Conservation (phyloP, 2,329 filamentous ascomycete genomes). For the Botryotinia globosa region DNA sequence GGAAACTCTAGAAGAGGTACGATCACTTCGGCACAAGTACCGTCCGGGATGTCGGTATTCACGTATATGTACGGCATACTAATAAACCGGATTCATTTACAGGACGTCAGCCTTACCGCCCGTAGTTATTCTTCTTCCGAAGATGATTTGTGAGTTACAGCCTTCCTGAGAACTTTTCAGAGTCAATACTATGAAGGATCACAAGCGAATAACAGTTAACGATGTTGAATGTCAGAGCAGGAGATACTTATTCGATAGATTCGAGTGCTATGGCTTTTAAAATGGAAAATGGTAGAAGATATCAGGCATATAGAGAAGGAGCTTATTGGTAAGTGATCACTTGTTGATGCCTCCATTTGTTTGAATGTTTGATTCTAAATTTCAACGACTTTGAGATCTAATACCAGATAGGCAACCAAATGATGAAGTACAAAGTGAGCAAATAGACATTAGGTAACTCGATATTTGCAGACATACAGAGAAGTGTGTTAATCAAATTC, state of each 20-base stretch:
- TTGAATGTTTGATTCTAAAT: not conserved
- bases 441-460: slow-evolving; percentile 31
- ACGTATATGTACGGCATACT: not conserved
- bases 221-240: slow-evolving; percentile 4
- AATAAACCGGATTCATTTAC: not conserved
- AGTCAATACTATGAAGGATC: not conserved
- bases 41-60: not conserved
- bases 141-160: slow-evolving; percentile 10
- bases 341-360: not conserved
- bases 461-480: not conserved
- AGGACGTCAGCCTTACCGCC: not conserved
- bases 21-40: not conserved
- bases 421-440: slow-evolving; percentile 36
- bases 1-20: not conserved
- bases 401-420: slow-evolving; percentile 32
- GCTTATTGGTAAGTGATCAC: slow-evolving; percentile 33
- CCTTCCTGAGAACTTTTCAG: not conserved
- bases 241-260: slow-evolving; percentile 39
- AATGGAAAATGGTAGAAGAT: slow-evolving; percentile 48
- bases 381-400: not conserved
- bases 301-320: slow-evolving; percentile 48
- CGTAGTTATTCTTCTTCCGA: slow-evolving; percentile 12
- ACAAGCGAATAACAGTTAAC: not conserved
- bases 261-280: slow-evolving; percentile 35
- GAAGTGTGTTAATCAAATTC: not conserved